Evolutionary conservation across 768 basidiomycete genomes (phyloP), one percentile per base, ranked within the genome.

Genomic region (Clavulina sp.): DNA sequence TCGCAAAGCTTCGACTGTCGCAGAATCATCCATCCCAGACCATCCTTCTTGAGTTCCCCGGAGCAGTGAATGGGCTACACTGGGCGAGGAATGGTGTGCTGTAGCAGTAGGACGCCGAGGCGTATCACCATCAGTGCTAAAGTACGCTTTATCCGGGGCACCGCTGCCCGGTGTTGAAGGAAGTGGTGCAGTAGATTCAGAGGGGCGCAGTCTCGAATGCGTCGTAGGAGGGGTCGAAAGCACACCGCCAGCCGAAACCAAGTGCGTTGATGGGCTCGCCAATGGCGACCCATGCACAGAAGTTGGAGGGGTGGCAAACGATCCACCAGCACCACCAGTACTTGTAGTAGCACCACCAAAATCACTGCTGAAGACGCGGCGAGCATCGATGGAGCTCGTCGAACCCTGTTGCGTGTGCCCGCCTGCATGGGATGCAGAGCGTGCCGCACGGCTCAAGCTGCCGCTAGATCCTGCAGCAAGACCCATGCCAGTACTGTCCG

Each of bases 1-100:
- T 51, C 91, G 77, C 32, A 99, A 70, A 5, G 88, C 87, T 59
- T 93, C 91, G 4, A 78, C 84, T 4, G 93, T 91, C 16, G 81
- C 81, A 59, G 85, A 80, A 61, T 92, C 87, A 59, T 87, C 82
- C 59, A 89, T 72, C 54, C 77, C 84, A 16, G 81, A 81, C 85
- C 85, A 89, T 26, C 87, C 87, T 63, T 87, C 81, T 62, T 89
- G 86, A 4, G 83, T 87, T 7, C 87, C 87, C 57, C 84, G 77
- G 24, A 89, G 73, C 50, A 88, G 68, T 1, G 85, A 87, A 61
- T 91, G 86, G 0, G 83, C 86, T 43, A 89, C 84, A 34, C 56
- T 58, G 9, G 58, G 49, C 31, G 60, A 55, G n/a, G 55, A 32
- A 28, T 55, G 54, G 48, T 48, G 52, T 29, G 29, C 72, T 73